Evolutionary conservation across 768 basidiomycete species (phyloP), one percentile per base, ranked within the genome.

Genomic region (Auriculariales sp.): DNA sequence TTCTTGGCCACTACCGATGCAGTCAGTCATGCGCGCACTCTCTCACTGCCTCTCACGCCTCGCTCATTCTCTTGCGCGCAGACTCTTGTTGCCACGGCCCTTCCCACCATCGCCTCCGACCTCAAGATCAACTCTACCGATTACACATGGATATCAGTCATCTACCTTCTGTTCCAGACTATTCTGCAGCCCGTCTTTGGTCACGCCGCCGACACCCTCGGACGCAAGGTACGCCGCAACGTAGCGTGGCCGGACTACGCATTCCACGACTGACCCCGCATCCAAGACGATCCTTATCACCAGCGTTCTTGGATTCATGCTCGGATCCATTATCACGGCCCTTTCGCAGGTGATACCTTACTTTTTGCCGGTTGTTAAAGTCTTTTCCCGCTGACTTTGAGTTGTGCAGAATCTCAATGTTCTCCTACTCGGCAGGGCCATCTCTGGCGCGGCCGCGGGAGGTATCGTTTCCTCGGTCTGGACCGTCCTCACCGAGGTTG

Each of bases 1-100:
- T 91, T 91, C 62, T 77, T 91, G 10, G 87, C 87, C 2, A 91
- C 87, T 10, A 90, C 87, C 4, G 87, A 90, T 62, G 77, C 83
- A 46, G 88, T 89, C 59, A 54, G 80, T 63, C 52, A n/a, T 30
- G 30, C 49, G 47, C 39, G 29, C 10, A 45, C 10, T 14, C 28
- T 27, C 3, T 17, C 24, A 52, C 29, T 54, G 51, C 46, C 46
- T 54, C n/a, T 53, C 49, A 47, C n/a, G n/a, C n/a, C n/a, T n/a
- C n/a, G n/a, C n/a, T n/a, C n/a, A n/a, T n/a, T n/a, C n/a, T n/a
- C n/a, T n/a, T n/a, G n/a, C n/a, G n/a, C 19, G 49, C 42, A 76
- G 72, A 77, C 74, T 9, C 82, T 90, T 54, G 83, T 91, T 29
- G 90, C 88, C 30, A 91, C 88, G 15, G 78, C 77, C 58, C 64